A percentile compares a stretch with the other conserved stretches of the same genome.
phyloP scores from a whole-genome alignment of 768 basidiomycete species.

The Clitopilus hobsonii region DNA sequence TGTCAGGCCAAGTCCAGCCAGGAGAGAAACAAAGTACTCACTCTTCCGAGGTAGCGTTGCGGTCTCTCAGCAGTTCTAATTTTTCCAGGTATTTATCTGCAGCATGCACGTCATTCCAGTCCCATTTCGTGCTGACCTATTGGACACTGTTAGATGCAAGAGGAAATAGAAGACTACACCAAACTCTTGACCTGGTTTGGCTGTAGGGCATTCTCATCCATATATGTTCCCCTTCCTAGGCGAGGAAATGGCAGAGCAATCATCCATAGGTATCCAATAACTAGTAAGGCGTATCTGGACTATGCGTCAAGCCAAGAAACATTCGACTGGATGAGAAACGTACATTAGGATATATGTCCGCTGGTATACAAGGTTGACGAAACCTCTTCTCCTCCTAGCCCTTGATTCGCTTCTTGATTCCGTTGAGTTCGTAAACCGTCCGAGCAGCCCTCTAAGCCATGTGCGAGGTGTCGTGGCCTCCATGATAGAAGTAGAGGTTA shows the following conservation, averaged over 20 bases:
- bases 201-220: constrained; percentile 95
- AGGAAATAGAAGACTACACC: neutral
- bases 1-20: constrained; percentile 3
- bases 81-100: constrained; percentile 79
- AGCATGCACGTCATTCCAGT: constrained; percentile 83
- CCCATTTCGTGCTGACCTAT: constrained; percentile 89
- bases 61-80: constrained; percentile 57
- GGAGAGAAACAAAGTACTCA: constrained; percentile 33
- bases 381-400: neutral
- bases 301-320: constrained; percentile 4
- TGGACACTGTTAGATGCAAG: neutral
- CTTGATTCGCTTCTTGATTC: neutral
- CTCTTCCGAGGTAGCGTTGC: constrained; percentile 68
- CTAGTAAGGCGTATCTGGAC: constrained; percentile 51
- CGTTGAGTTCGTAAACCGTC: neutral
- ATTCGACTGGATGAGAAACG: constrained; percentile 1
- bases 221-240: constrained; percentile 68
- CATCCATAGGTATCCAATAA: constrained; percentile 79
- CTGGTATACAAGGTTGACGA: neutral
- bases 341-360: neutral
- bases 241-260: constrained; percentile 63
- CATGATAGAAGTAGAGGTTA: neutral
- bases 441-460: neutral
- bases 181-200: constrained; percentile 68
- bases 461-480: neutral